Percentiles rank a stretch among this genome's conserved stretches.
phyloP scores from a whole-genome alignment of 2,329 filamentous ascomycete genomes.

The Aureobasidium sp. region DNA sequence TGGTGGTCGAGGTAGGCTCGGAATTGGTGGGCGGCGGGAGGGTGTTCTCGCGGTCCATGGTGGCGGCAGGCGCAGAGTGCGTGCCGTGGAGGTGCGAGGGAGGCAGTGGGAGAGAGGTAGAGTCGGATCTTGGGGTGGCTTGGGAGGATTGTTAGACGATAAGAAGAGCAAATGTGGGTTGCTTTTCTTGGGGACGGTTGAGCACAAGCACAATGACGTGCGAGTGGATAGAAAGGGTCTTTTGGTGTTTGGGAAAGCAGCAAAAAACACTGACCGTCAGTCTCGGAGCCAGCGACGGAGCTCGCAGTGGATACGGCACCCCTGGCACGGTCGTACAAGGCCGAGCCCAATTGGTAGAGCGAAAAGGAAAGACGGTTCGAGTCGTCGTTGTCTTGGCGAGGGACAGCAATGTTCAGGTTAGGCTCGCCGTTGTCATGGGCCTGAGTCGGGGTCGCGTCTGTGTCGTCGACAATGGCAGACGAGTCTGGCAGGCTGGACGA shows the following conservation, averaged over 20 bases:
- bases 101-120: not conserved
- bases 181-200: not conserved
- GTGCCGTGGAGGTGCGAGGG: not conserved
- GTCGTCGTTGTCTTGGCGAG: slow-evolving; percentile 33
- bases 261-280: slow-evolving; percentile 29
- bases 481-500: slow-evolving; percentile 27
- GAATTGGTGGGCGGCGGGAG: not conserved
- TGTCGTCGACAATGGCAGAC: slow-evolving; percentile 41
- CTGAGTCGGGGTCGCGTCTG: slow-evolving; percentile 25
- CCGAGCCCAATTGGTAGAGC: slow-evolving; percentile 61
- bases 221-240: not conserved
- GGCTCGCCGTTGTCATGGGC: slow-evolving; percentile 46
- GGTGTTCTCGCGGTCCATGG: not conserved
- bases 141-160: not conserved
- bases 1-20: slow-evolving; percentile 7
- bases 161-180: not conserved
- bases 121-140: not conserved
- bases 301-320: slow-evolving; percentile 38
- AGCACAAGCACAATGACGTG: slow-evolving; percentile 1
- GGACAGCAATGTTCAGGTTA: slow-evolving; percentile 8
- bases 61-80: not conserved
- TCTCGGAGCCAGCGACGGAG: slow-evolving; percentile 39
- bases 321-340: slow-evolving; percentile 47
- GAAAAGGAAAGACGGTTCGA: slow-evolving; percentile 65
- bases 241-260: not conserved